Percentiles rank a stretch among this genome's conserved stretches.
phyloP scores from a whole-genome alignment of 2,329 filamentous ascomycete genomes.

The Periconia digitata region DNA sequence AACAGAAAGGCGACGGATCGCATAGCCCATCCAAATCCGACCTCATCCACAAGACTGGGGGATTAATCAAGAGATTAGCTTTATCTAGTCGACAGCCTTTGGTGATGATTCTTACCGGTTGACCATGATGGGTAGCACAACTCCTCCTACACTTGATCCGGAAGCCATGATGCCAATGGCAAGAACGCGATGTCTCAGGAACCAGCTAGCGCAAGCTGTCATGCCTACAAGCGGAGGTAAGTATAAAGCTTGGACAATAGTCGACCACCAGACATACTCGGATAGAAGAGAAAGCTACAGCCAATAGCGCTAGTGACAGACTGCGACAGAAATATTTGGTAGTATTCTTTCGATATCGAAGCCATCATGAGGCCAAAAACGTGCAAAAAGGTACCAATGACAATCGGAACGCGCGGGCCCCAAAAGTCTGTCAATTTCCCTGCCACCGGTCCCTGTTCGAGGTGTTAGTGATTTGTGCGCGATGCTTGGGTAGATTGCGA shows the following conservation, averaged over 20 bases:
- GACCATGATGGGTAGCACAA: slow-evolving; percentile 65
- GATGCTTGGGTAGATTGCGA: slow-evolving; percentile 28
- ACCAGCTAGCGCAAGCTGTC: background rate
- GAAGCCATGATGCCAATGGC: slow-evolving; percentile 52
- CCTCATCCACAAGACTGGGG: background rate
- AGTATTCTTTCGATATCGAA: slow-evolving; percentile 54
- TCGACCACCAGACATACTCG: background rate
- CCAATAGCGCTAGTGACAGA: slow-evolving; percentile 53
- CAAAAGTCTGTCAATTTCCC: slow-evolving; percentile 8
- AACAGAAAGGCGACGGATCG: slow-evolving; percentile 59
- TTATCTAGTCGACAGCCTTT: too few species aligned
- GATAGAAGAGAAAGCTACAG: slow-evolving; percentile 11
- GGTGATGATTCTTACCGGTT: slow-evolving; percentile 49
- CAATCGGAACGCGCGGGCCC: background rate
- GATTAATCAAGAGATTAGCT: too few species aligned
- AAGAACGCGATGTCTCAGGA: slow-evolving; percentile 38
- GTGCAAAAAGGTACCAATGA: slow-evolving; percentile 49
- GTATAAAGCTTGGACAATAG: background rate
- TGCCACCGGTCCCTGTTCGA: background rate
- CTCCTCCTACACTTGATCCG: slow-evolving; percentile 54
- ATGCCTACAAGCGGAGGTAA: background rate
- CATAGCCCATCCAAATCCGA: slow-evolving; percentile 59
- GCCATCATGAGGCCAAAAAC: slow-evolving; percentile 63
- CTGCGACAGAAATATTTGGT: slow-evolving; percentile 54
- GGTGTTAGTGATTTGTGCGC: slow-evolving; percentile 7